These are phyloP conservation scores for Coniochaeta prunicola DNA, from an alignment of 2,329 filamentous ascomycete genomes.

Conservation along the genomic window DNA sequence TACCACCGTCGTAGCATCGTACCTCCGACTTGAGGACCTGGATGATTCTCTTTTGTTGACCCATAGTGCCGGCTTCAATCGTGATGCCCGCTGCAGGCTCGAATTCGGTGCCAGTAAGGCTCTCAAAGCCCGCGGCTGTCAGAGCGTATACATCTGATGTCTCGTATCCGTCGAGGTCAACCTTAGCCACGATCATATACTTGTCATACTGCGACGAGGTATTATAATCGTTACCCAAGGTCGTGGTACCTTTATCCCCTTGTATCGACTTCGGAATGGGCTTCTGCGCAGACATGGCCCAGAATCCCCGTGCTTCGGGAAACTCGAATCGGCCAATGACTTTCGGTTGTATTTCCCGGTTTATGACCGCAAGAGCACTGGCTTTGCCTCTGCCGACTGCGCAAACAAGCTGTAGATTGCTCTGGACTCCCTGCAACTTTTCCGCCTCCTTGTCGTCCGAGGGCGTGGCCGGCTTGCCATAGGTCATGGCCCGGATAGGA, in stretches of 20 bases:
- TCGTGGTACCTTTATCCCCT: slow-evolving; percentile 39
- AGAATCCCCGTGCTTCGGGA: slow-evolving; percentile 66
- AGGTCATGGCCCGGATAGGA: slow-evolving; percentile 67
- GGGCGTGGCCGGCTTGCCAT: slow-evolving; percentile 49
- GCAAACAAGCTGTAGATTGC: slow-evolving; percentile 52
- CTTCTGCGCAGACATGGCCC: slow-evolving; percentile 70
- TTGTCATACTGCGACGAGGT: slow-evolving; percentile 60
- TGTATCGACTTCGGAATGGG: slow-evolving; percentile 54
- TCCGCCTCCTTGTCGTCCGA: slow-evolving; percentile 35
- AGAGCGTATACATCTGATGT: slow-evolving; percentile 72
- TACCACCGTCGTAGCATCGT: slow-evolving; percentile 82
- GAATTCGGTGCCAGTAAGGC: slow-evolving; percentile 78
- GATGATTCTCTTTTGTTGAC: slow-evolving; percentile 72
- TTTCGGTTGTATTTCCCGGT: slow-evolving; percentile 68
- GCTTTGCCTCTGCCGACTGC: slow-evolving; percentile 58
- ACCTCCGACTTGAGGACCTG: slow-evolving; percentile 85
- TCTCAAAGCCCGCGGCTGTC: slow-evolving; percentile 66
- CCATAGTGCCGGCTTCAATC: slow-evolving; percentile 76
- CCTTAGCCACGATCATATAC: slow-evolving; percentile 77
- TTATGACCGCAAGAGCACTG: slow-evolving; percentile 68
- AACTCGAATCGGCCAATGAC: slow-evolving; percentile 65
- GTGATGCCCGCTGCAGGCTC: slow-evolving; percentile 84
- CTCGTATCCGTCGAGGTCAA: slow-evolving; percentile 61
- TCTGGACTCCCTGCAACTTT: slow-evolving; percentile 39
- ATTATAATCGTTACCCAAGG: slow-evolving; percentile 48